Evolutionary conservation across 306 rosid species (phyloP), one percentile per base, ranked within the genome.

Genomic region (Coriaria nepalensis): DNA sequence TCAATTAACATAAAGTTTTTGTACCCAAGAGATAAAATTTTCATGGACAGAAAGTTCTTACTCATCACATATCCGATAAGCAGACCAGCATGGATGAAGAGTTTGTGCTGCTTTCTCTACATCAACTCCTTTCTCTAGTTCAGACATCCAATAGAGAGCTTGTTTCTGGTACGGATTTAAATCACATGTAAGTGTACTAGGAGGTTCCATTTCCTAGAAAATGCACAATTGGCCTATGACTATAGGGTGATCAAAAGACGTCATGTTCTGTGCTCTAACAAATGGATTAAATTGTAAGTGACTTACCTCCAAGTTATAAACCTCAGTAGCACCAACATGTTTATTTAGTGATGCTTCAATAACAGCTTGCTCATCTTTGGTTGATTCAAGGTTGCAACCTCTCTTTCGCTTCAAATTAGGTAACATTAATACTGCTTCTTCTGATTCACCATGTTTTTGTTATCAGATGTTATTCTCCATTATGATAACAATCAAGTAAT

Each of bases 61-160:
- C 96, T 74, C 75, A 45, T 82, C 80, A 48, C 81, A 63, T 46
- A 87, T 60, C 29, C 63, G 67, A 70, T 82, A 82, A 47, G 82
- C 82, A 48, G 90, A 69, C 96, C 96, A 87, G 72, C 92, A 87
- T 47, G 94, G 96, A 68, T 87, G 94, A 29, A 82, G 74, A 52
- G 73, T 87, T 37, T 61, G 56, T 54, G 72, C 70, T 32, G 79
- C 87, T 53, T 58, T 68, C 51, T 73, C 84, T 34, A 48, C 70
- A 52, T 75, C 71, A 36, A 54, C 59, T 50, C 87, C 94, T 48
- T 75, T 73, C 67, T 87, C 96, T 4, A 87, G 56, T 57, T 79
- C 80, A 9, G 82, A 56, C 96, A 87, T 82, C 96, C 96, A 87
- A 55, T 56, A 60, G 12, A 87, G 72, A 11, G 96, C 96, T 69